Percentiles rank a stretch among this genome's conserved stretches.
Evolutionary conservation across 2,329 filamentous ascomycete genomes (phyloP).

Genomic region (Exophiala spinifera): DNA sequence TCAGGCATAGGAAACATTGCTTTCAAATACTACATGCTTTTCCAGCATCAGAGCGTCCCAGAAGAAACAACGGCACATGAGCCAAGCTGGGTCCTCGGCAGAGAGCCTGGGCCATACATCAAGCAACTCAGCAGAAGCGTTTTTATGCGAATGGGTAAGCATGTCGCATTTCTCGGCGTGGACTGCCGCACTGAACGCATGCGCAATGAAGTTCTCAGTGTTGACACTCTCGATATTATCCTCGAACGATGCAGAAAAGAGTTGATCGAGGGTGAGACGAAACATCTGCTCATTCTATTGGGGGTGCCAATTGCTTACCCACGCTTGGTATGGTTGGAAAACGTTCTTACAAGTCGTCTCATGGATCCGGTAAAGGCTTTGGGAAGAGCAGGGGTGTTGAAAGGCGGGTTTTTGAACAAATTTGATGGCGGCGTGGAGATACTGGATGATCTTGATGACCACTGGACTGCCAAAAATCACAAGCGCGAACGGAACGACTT

Average conservation of each 20-base stretch:
- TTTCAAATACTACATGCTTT: slow-evolving; percentile 98
- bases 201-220: slow-evolving; percentile 73
- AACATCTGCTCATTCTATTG: slow-evolving; percentile 69
- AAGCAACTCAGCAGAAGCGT: slow-evolving; percentile 78
- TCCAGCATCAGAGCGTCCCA: slow-evolving; percentile 87
- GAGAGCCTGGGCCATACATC: slow-evolving; percentile 82
- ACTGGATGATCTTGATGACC: slow-evolving; percentile 86
- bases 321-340: slow-evolving; percentile 65
- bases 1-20: slow-evolving; percentile 84
- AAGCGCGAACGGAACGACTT: slow-evolving; percentile 85
- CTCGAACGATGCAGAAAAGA: slow-evolving; percentile 83
- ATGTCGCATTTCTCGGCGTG: slow-evolving; percentile 77
- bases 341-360: slow-evolving; percentile 72
- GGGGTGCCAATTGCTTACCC: slow-evolving; percentile 83
- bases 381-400: slow-evolving; percentile 72
- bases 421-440: slow-evolving; percentile 92
- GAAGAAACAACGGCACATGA: slow-evolving; percentile 79
- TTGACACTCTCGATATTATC: slow-evolving; percentile 79
- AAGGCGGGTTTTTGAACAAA: slow-evolving; percentile 73
- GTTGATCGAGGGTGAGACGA: slow-evolving; percentile 76
- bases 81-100: slow-evolving; percentile 85
- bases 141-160: slow-evolving; percentile 77
- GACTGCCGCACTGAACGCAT: slow-evolving; percentile 91
- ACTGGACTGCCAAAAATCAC: slow-evolving; percentile 95
- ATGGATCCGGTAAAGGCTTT: slow-evolving; percentile 89